A percentile compares a stretch with the other conserved stretches of the same genome.
phyloP scores from a whole-genome alignment of 257 asterid species.

The Solanum raphanifolium region DNA sequence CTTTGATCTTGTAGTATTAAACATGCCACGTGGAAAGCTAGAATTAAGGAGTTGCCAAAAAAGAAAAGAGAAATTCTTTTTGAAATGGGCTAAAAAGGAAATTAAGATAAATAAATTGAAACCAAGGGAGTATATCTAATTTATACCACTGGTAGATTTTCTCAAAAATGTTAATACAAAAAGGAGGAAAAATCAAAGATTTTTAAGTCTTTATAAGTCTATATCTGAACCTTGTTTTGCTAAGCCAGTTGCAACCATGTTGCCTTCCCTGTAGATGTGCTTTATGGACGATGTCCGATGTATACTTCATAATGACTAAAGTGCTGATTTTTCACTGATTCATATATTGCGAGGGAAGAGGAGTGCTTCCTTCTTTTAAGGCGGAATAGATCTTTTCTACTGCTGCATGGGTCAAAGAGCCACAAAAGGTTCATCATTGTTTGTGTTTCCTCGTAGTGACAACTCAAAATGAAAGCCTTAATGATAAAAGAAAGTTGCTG shows the following conservation, averaged over 20 bases:
- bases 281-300: not conserved
- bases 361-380: not conserved
- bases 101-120: not conserved
- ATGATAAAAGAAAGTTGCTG: not conserved
- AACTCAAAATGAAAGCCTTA: not conserved
- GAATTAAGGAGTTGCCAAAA: not conserved
- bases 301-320: not conserved
- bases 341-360: not conserved
- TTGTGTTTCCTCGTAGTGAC: not conserved
- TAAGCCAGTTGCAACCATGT: not conserved
- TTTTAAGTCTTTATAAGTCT: not conserved
- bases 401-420: not conserved
- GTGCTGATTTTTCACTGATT: not conserved
- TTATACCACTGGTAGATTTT: not conserved
- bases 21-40: not conserved
- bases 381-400: not conserved
- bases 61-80: not conserved
- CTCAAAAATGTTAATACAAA: not conserved
- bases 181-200: not conserved
- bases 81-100: not conserved
- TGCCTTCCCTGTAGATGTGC: not conserved
- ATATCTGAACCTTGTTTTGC: not conserved
- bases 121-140: not conserved
- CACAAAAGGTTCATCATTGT: not conserved
- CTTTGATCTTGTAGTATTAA: not conserved